Base-by-base conservation (phyloP, 2,329 filamentous ascomycete species). In the Zymoseptoria tritici region DNA sequence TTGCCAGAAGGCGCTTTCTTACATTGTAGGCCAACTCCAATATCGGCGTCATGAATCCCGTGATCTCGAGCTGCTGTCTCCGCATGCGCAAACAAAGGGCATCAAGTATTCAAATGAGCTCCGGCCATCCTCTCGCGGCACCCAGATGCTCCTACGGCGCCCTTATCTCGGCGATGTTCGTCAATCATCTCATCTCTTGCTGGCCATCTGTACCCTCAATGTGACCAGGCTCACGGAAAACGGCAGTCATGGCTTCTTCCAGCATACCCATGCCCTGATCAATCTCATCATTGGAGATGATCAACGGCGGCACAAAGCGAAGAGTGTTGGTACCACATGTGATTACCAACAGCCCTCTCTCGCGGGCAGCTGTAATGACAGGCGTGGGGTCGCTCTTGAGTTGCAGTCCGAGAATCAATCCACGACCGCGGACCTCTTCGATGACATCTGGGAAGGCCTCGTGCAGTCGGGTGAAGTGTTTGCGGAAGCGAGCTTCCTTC, bases 261-360 rank as follows among this genome's bases (percentile, higher is more conserved):
- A 97, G 73, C 57, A 96, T 91, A 50, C 78, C 77, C 74, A 97
- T 77, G 0, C 90, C 91, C 64, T 88, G 80, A 66, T 86, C 80
- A 65, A 97, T 94, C 81, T 97, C 89, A 24, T 83, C 83, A 67
- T 90, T 85, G 0, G 84, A 88, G 60, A 99, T 89, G 5, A 86
- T 85, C 70, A 99, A 77, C 62, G 90, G 89, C 31, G 94, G 94
- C 59, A 97, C 91, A 69, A 99, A 96, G 54, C 94, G 82, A 67
- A 99, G 77, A 8, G 92, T 97, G 72, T 97, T 96, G 29, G 86
- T 91, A 1, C 94, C 94, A 26, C 91, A 93, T 1, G 91, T 97
- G 71, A 99, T 97, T 61, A 99, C 81, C 60, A 99, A 75, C 70
- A 99, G 74, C 0, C 94, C 94, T 61, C 91, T 82, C 78, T 97